Percentiles rank a stretch among this genome's conserved stretches.
phyloP scores from a whole-genome alignment of 1,284 basidiomycete genomes.

The Leccinum cinnamomeum region DNA sequence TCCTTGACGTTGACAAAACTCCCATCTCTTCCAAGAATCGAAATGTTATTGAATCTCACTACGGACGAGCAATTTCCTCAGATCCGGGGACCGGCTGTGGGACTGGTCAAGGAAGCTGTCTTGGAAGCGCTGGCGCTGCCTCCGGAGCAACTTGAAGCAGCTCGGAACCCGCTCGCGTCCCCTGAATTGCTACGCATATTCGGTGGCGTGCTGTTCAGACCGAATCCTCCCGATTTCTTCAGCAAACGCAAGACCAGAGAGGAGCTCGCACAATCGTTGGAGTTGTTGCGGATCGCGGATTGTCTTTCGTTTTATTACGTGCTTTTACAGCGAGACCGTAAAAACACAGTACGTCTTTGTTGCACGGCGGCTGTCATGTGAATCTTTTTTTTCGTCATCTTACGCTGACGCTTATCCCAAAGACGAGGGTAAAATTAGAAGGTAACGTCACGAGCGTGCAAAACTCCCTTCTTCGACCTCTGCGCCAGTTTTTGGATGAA shows the following conservation, averaged over 20 bases:
- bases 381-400: neutral
- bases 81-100: constrained; percentile 65
- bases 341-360: constrained; percentile 23
- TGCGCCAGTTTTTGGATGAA: constrained; percentile 25
- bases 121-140: constrained; percentile 47
- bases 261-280: constrained; percentile 29
- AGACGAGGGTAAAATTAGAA: constrained; percentile 28
- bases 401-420: constrained; percentile 1
- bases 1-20: constrained; percentile 49
- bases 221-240: constrained; percentile 30
- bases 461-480: constrained; percentile 24
- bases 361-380: neutral
- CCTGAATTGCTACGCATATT: constrained; percentile 27
- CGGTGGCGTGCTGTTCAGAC: constrained; percentile 29
- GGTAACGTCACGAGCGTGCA: constrained; percentile 24
- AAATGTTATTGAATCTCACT: constrained; percentile 53
- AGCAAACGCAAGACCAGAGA: constrained; percentile 16
- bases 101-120: constrained; percentile 64
- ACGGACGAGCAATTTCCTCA: constrained; percentile 51
- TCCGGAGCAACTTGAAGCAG: neutral
- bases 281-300: constrained; percentile 31
- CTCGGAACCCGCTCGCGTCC: constrained; percentile 27
- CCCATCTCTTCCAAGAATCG: constrained; percentile 48
- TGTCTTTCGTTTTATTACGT: constrained; percentile 37
- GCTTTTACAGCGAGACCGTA: constrained; percentile 28